Evolutionary conservation across 257 asterid genomes (phyloP), one percentile per base, ranked within the genome.

Genomic region (Penstemon barbatus): DNA sequence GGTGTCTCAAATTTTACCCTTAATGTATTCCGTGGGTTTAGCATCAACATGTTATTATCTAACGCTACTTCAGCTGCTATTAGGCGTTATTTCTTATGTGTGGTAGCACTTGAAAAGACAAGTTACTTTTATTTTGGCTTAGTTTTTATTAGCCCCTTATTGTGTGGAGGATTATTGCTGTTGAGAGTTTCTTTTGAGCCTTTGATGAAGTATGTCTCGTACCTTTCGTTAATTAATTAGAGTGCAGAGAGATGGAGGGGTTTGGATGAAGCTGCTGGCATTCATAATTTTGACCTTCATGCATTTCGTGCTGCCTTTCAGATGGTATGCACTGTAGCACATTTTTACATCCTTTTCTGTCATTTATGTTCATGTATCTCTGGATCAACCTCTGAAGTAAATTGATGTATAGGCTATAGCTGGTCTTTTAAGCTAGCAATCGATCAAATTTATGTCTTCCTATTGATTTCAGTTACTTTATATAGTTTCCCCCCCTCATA

Each of bases 281-380:
- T 80, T 69, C 91, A 84, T 72, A 92, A 90, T 78, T 88, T 92
- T 75, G 91, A 85, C 82, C 86, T 92, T 82, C 98, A 92, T 79
- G 79, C 88, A 38, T 85, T 82, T 78, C 98, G 97, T 74, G 96
- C 98, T 68, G 92, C 94, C 72, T 92, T 92, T 71, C 97, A 92
- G 79, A 86, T 88, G 95, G 97, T 86, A 84, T 45, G 25, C 43
- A 50, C 65, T 61, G 12, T 53, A 36, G 37, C 39, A 55, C 13
- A 41, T 53, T 46, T 38, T 66, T 12, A 43, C 11, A 46, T 49
- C 54, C 15, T 10, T 9, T 61, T 51, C n/a, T 8, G 25, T 56
- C 13, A 53, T 58, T 43, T 60, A 9, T 63, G 8, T 40, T 61
- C 55, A n/a, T 67, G 12, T 65, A 3, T 18, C 51, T 61, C 45